Conservation (phyloP, 2,329 filamentous ascomycete species). For the Chaetothyriales sp. region DNA sequence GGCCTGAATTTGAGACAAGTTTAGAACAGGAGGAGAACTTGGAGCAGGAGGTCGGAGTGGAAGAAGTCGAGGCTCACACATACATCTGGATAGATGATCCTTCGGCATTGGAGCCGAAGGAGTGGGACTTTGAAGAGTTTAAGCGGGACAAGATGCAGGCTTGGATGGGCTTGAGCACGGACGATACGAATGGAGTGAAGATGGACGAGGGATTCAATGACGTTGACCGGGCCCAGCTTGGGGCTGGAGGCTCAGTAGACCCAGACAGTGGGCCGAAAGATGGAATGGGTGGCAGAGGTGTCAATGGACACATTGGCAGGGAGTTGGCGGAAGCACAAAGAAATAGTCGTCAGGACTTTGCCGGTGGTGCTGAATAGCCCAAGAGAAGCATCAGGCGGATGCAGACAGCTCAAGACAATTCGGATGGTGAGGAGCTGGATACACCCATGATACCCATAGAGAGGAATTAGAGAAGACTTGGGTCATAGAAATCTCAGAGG, state of each 20-base stretch:
- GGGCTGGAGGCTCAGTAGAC: constrained; percentile 2
- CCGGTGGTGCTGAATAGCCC: neutral
- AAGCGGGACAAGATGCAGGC: constrained; percentile 55
- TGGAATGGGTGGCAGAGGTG: constrained; percentile 16
- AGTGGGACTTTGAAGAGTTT: constrained; percentile 86
- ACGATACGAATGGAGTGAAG: constrained; percentile 31
- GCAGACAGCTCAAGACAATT: too few species aligned
- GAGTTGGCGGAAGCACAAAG: constrained; percentile 11
- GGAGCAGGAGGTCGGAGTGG: constrained; percentile 18
- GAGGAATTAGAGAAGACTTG: neutral
- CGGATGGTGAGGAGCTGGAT: neutral
- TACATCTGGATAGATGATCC: constrained; percentile 49
- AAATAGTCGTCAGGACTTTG: neutral
- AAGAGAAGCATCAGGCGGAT: neutral
- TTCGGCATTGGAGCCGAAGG: constrained; percentile 48
- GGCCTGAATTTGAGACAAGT: constrained; percentile 13
- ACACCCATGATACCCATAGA: neutral
- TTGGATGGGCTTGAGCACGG: constrained; percentile 37
- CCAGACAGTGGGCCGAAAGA: constrained; percentile 4
- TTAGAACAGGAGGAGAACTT: constrained; percentile 23
- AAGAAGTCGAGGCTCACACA: constrained; percentile 40
- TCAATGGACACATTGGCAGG: constrained; percentile 15
- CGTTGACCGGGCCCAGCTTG: constrained; percentile 13
- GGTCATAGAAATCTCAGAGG: neutral
- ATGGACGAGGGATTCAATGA: constrained; percentile 19